A percentile compares a stretch with the other conserved stretches of the same genome.
phyloP scores from a whole-genome alignment of 352 stramenopile species.

The Lagenidium sp. region DNA sequence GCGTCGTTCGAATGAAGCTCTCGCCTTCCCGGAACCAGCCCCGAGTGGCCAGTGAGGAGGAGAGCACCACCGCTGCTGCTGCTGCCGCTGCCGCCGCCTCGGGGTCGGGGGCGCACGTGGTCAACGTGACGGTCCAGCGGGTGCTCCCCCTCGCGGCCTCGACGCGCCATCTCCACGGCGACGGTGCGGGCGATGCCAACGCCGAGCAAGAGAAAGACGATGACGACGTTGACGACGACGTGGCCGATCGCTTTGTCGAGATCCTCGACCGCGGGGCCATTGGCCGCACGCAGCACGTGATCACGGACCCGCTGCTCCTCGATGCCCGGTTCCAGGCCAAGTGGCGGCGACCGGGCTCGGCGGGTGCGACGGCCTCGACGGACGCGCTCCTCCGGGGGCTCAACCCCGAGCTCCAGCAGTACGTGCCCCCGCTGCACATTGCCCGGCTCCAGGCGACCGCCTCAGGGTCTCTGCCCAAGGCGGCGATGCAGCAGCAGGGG shows the following conservation, averaged over 20 bases:
- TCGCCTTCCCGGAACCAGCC: not conserved
- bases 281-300: constrained; percentile 32
- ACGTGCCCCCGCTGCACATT: constrained; percentile 40
- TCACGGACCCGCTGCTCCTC: constrained; percentile 42
- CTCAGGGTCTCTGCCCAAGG: too few relatives aligned
- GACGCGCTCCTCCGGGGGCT: constrained; percentile 25
- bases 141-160: constrained; percentile 1
- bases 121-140: constrained; percentile 13
- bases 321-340: constrained; percentile 57
- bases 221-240: too few relatives aligned
- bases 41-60: not conserved
- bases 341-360: constrained; percentile 15
- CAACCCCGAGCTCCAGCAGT: constrained; percentile 44
- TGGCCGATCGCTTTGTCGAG: constrained; percentile 42
- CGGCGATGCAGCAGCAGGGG: too few relatives aligned
- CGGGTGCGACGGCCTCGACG: constrained; percentile 19
- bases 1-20: constrained; percentile 1
- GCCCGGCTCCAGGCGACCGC: too few relatives aligned
- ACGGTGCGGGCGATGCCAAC: not conserved
- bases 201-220: too few relatives aligned
- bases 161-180: too few relatives aligned
- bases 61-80: not conserved
- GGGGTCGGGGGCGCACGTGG: not conserved
- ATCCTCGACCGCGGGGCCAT: constrained; percentile 31
- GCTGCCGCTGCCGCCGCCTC: not conserved